Evolutionary conservation across 129 eudicot species (phyloP).

Genomic region (Lonicera japonica): DNA sequence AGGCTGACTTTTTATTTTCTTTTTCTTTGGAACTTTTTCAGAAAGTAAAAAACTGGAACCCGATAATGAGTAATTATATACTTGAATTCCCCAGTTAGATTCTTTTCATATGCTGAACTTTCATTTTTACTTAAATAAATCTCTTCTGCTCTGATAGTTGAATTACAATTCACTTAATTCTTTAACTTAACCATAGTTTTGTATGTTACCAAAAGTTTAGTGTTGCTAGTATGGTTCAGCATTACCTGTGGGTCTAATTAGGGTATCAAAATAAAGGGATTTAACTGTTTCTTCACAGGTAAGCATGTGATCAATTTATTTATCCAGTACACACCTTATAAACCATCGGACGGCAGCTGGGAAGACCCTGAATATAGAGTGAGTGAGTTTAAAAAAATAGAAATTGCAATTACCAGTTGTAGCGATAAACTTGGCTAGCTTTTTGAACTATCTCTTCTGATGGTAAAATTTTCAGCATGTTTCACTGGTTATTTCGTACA

Average conservation of each 20-base stretch:
- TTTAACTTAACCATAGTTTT: neutral
- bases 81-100: no score
- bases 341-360: constrained; percentile 96
- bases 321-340: constrained; percentile 91
- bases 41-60: neutral
- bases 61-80: neutral
- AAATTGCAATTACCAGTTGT: constrained; percentile 7
- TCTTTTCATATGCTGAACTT: no score
- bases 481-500: no score
- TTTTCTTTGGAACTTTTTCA: neutral
- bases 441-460: neutral
- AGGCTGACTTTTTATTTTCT: neutral
- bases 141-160: no score
- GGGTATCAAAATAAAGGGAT: neutral
- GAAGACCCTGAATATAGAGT: constrained; percentile 89
- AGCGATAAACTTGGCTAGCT: neutral
- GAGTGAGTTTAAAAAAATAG: constrained; percentile 27
- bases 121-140: no score
- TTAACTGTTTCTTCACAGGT: constrained; percentile 36
- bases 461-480: no score
- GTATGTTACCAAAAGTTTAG: neutral
- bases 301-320: constrained; percentile 91
- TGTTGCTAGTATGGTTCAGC: neutral
- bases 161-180: neutral
- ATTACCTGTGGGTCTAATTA: neutral